Conservation (phyloP, 306 rosid genomes). For the Fragaria iinumae region DNA sequence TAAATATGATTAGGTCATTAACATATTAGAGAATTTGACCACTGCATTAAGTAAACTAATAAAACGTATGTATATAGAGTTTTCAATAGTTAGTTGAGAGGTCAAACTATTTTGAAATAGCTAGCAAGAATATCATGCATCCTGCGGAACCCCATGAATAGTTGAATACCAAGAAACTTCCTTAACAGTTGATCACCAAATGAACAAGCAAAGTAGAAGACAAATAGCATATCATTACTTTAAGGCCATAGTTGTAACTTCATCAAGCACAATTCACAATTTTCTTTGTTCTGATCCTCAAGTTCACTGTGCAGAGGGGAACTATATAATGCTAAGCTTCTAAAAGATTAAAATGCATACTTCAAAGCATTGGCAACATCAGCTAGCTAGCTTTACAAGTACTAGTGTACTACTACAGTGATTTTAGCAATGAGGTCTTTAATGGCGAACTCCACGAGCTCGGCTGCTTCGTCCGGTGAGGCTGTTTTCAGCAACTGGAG, state of each 20-base stretch:
- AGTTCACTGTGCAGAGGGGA: constrained; percentile 5
- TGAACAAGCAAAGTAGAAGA: constrained; percentile 14
- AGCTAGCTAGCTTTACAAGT: neutral
- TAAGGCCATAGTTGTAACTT: constrained; percentile 27
- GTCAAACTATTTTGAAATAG: neutral
- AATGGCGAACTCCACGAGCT: constrained; percentile 24
- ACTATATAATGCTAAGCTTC: constrained; percentile 8
- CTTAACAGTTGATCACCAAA: neutral
- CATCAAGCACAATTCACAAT: constrained; percentile 14
- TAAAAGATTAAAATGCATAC: neutral
- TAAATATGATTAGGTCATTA: no score
- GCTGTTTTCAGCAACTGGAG: constrained; percentile 36
- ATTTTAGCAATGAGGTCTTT: constrained; percentile 32
- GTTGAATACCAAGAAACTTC: constrained; percentile 20
- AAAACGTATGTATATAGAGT: neutral
- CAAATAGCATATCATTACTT: neutral
- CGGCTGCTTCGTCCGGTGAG: neutral
- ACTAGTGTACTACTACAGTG: neutral
- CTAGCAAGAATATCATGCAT: neutral
- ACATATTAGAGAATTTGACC: neutral
- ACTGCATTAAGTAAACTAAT: neutral
- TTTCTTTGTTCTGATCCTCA: constrained; percentile 23
- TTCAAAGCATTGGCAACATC: neutral
- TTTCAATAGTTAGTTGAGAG: neutral
- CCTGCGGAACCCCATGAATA: neutral